Conservation (phyloP, 352 stramenopile species). For the Phytophthora pinifolia region DNA sequence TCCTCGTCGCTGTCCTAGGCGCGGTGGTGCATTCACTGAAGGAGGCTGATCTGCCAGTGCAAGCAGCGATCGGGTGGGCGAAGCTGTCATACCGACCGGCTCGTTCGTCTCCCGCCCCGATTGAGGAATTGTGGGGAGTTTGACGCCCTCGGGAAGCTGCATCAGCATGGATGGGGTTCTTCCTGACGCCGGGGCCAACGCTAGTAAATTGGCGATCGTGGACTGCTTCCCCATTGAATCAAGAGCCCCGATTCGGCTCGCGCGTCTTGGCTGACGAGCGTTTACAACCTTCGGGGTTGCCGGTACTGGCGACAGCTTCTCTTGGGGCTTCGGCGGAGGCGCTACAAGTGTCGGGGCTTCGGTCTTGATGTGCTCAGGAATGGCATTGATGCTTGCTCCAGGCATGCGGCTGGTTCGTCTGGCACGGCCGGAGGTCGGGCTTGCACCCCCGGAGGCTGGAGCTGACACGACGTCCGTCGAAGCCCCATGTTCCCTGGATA, state of each 20-base stretch:
- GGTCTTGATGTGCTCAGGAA: slow-evolving; percentile 24
- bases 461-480: slow-evolving; percentile 7
- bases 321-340: slow-evolving; percentile 1
- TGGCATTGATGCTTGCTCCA: slow-evolving; percentile 22
- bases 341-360: neutral
- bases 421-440: slow-evolving; percentile 14
- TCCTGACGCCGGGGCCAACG: slow-evolving; percentile 6
- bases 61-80: slow-evolving; percentile 9
- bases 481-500: slow-evolving; percentile 1
- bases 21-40: neutral
- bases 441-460: neutral
- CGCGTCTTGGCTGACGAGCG: slow-evolving; percentile 20
- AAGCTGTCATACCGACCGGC: neutral
- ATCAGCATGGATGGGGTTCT: slow-evolving; percentile 17
- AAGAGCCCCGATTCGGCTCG: slow-evolving; percentile 14
- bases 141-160: slow-evolving; percentile 21
- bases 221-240: slow-evolving; percentile 15
- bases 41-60: slow-evolving; percentile 16
- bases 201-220: slow-evolving; percentile 21
- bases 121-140: slow-evolving; percentile 20
- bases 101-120: slow-evolving; percentile 8
- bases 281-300: slow-evolving; percentile 18
- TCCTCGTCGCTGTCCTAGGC: slow-evolving; percentile 27
- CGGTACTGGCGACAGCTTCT: neutral
- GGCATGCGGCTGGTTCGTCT: slow-evolving; percentile 24